Conservation (phyloP, 2,329 filamentous ascomycete genomes). For the Colletotrichum lentis region DNA sequence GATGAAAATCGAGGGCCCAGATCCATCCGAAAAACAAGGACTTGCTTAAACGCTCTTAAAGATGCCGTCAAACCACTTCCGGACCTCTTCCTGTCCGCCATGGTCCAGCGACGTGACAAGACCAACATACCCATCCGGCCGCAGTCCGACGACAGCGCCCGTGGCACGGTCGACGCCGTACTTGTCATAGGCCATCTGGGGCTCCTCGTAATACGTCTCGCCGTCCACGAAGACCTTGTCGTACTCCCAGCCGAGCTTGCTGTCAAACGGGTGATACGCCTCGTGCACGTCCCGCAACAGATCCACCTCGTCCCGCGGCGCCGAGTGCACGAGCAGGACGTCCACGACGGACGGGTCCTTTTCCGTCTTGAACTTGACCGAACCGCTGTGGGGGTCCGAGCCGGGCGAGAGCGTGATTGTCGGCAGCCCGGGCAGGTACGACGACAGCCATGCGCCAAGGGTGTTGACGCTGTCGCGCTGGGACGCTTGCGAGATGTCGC, state of each 20-base stretch:
- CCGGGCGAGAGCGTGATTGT: conserved; percentile 26
- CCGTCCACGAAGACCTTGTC: conserved; percentile 65
- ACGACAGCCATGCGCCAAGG: conserved; percentile 56
- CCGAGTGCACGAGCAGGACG: conserved; percentile 67
- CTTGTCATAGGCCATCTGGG: conserved; percentile 60
- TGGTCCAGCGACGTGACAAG: conserved; percentile 20
- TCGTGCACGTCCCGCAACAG: conserved; percentile 57
- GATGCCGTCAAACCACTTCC: conserved; percentile 27
- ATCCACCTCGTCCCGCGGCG: conserved; percentile 60
- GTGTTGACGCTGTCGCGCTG: conserved; percentile 56
- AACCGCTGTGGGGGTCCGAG: conserved; percentile 30
- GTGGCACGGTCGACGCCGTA: conserved; percentile 62
- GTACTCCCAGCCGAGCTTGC: conserved; percentile 61
- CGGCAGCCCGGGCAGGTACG: conserved; percentile 28
- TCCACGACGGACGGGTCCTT: conserved; percentile 54
- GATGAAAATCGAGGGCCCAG: not conserved
- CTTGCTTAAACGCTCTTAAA: not conserved
- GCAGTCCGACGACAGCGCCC: conserved; percentile 28
- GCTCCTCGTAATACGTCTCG: conserved; percentile 60
- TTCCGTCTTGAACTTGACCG: conserved; percentile 34
- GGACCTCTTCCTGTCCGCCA: conserved; percentile 14
- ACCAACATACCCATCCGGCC: conserved; percentile 33
- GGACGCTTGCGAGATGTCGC: conserved; percentile 57
- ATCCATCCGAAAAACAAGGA: not conserved
- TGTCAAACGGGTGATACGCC: conserved; percentile 38